Percentiles rank a stretch among this genome's conserved stretches.
Evolutionary conservation across 352 stramenopile species (phyloP).

Genomic region (Globisporangium spiculum): DNA sequence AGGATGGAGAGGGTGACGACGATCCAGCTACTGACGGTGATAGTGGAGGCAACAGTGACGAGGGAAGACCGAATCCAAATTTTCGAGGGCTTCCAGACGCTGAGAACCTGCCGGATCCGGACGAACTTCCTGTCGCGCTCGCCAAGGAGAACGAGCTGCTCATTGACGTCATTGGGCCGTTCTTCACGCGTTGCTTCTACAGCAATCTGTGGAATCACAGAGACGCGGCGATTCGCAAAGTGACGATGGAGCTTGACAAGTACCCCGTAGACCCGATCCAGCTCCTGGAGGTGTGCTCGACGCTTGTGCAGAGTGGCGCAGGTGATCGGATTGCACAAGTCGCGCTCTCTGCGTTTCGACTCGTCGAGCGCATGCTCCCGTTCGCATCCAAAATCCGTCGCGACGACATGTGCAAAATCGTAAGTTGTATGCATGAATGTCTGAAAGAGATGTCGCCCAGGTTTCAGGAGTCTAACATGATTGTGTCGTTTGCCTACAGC

Average conservation of each 20-base stretch:
- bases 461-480: background rate
- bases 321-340: slow-evolving; percentile 77
- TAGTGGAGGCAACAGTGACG: background rate
- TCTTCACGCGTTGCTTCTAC: slow-evolving; percentile 81
- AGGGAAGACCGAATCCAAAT: slow-evolving; percentile 35
- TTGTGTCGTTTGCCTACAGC: slow-evolving; percentile 23
- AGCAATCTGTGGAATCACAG: slow-evolving; percentile 87
- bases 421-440: slow-evolving; percentile 24
- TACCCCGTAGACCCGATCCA: slow-evolving; percentile 46
- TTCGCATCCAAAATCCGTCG: slow-evolving; percentile 43
- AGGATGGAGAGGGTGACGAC: slow-evolving; percentile 21
- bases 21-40: slow-evolving; percentile 18
- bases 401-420: slow-evolving; percentile 67
- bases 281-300: slow-evolving; percentile 60
- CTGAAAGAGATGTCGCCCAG: background rate
- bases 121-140: slow-evolving; percentile 61
- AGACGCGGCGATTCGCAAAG: slow-evolving; percentile 81
- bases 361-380: slow-evolving; percentile 59
- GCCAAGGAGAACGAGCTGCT: slow-evolving; percentile 78
- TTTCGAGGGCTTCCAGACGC: slow-evolving; percentile 69
- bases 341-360: slow-evolving; percentile 60
- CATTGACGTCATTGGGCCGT: slow-evolving; percentile 69
- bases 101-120: slow-evolving; percentile 66
- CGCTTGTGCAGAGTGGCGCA: slow-evolving; percentile 67
- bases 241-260: slow-evolving; percentile 68